These are phyloP conservation scores for Pelargonium australe DNA, from an alignment of 441 rosid species.

Conservation along the genomic window DNA sequence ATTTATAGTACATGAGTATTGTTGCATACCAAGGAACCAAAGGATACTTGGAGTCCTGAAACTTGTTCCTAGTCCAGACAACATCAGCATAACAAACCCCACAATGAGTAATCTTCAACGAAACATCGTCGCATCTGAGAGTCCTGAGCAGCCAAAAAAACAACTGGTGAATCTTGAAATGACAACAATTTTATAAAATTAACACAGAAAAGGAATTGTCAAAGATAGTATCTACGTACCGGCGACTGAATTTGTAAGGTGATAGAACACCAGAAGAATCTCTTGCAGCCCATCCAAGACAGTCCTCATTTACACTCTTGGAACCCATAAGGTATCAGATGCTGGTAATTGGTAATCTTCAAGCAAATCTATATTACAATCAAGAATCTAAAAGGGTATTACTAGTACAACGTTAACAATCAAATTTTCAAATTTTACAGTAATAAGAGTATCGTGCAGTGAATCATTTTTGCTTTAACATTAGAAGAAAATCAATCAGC, in stretches of 20 bases:
- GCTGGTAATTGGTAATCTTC: not conserved
- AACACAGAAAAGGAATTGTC: not conserved
- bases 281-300: slow-evolving; percentile 77
- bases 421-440: too few relatives aligned
- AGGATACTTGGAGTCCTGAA: slow-evolving; percentile 60
- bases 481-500: too few relatives aligned
- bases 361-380: not conserved
- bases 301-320: slow-evolving; percentile 28
- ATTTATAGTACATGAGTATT: not conserved
- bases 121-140: slow-evolving; percentile 55
- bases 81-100: slow-evolving; percentile 88
- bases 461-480: not conserved
- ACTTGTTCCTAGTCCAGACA: slow-evolving; percentile 56
- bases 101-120: slow-evolving; percentile 70
- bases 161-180: not conserved
- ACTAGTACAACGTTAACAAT: not conserved
- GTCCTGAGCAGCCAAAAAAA: slow-evolving; percentile 34
- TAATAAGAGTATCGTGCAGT: too few relatives aligned
- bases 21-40: slow-evolving; percentile 72
- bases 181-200: not conserved
- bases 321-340: slow-evolving; percentile 20
- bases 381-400: not conserved
- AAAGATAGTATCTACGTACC: slow-evolving; percentile 27
- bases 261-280: slow-evolving; percentile 71
- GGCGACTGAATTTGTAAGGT: slow-evolving; percentile 62